Evolutionary conservation across 371 early-diverging fungal genomes (phyloP), one percentile per base, ranked within the genome.

Genomic region (Conidiobolus incongruus): DNA sequence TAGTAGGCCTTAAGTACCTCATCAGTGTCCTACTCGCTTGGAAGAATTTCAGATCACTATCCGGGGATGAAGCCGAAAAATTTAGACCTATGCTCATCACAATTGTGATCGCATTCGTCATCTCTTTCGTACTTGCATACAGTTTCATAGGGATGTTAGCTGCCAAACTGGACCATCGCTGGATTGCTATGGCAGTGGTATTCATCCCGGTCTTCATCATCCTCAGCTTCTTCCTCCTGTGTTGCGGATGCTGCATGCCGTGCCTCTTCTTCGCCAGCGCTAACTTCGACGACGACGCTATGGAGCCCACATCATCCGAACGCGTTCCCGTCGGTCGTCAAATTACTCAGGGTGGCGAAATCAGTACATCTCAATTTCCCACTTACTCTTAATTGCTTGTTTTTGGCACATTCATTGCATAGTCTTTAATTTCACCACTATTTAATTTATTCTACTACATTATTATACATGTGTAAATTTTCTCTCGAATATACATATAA

Each of bases 131-230:
- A 0, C 54, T 84, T 30, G 49, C 68, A 21, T 86, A 81, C 54
- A 64, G 77, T 34, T 58, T 77, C 38, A 56, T 81, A 10, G 87
- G 80, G 1, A 53, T 86, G 35, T 56, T 87, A 19, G 72, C 75
- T 2, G 53, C 59, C 43, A 62, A 74, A 15, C 53, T 86, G 31
- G 64, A 64, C 39, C 50, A 56, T 36, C 24, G 38, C 0, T 61
- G 49, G 44, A 63, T 73, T 13, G 50, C 60, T 3, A 63, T 75
- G 44, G 63, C 75, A 0, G 58, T 68, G 22, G 72, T 87, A 15
- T 61, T 87, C 51, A 72, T 81, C 15, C 81, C 88, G 12, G 59
- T 86, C n/a, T 83, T 87, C 51, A 72, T 87, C 43, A 59, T 77
- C 5, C 52, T 77, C 44, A 59, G 70, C 1, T 41, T 75, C 33